phyloP scores from a whole-genome alignment of 768 basidiomycete genomes.

The Lentinula sp. region DNA sequence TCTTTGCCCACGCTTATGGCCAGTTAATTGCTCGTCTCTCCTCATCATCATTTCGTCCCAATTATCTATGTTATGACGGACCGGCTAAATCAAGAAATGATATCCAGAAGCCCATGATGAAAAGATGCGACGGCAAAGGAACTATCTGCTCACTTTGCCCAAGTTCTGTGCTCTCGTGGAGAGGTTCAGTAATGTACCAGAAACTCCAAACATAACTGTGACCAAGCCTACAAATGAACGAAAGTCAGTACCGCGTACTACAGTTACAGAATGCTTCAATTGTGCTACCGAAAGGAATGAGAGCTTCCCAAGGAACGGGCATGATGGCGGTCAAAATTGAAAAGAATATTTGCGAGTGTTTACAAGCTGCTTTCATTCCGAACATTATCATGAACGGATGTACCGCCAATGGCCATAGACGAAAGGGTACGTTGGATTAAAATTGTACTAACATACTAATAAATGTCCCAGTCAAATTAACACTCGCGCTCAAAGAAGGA shows the following conservation, averaged over 20 bases:
- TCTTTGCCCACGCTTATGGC: conserved; percentile 78
- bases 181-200: conserved; percentile 80
- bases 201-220: conserved; percentile 83
- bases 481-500: no score
- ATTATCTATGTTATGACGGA: conserved; percentile 77
- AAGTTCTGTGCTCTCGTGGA: conserved; percentile 80
- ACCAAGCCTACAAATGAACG: conserved; percentile 53
- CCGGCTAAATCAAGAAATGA: conserved; percentile 43
- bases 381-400: no score
- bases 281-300: conserved; percentile 84
- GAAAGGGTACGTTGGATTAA: no score
- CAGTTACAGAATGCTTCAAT: background rate
- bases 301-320: conserved; percentile 97
- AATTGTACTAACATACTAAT: no score
- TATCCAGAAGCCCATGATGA: background rate
- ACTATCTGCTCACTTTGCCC: conserved; percentile 62
- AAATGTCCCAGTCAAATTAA: no score
- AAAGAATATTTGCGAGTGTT: background rate
- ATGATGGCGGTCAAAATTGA: conserved; percentile 34
- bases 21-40: conserved; percentile 83
- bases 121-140: background rate
- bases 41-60: conserved; percentile 99
- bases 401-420: no score
- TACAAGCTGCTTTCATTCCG: background rate
- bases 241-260: background rate